phyloP scores from a whole-genome alignment of 2,329 filamentous ascomycete species.

The Xylaria hypoxylon region DNA sequence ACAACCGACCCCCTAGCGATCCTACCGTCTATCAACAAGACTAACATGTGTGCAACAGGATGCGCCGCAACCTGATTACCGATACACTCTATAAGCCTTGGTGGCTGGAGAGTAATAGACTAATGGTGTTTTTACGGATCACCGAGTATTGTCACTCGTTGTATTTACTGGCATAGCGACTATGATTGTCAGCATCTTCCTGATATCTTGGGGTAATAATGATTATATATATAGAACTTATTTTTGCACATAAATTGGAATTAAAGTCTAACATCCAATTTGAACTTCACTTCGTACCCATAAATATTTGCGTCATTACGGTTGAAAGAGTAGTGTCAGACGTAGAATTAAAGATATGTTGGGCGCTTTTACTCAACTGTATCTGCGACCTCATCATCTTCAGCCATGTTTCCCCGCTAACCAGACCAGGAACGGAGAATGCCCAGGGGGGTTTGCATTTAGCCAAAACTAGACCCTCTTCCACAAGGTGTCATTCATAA shows the following conservation, averaged over 20 bases:
- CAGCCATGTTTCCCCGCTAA: slow-evolving; percentile 23
- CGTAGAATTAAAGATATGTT: background rate
- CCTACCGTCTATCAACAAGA: background rate
- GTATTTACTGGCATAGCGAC: slow-evolving; percentile 31
- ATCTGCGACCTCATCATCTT: background rate
- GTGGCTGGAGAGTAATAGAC: background rate
- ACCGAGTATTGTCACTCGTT: slow-evolving; percentile 24
- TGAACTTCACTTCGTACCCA: slow-evolving; percentile 13
- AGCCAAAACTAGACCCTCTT: slow-evolving; percentile 38
- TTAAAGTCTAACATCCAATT: slow-evolving; percentile 14
- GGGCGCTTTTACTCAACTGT: background rate
- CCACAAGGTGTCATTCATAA: background rate
- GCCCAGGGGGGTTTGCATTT: slow-evolving; percentile 31
- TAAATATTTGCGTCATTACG: background rate
- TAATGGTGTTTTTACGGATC: background rate
- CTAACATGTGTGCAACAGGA: slow-evolving; percentile 47
- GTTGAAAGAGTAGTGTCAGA: background rate
- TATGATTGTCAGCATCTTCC: slow-evolving; percentile 21
- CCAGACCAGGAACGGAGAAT: slow-evolving; percentile 45
- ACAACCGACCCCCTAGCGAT: background rate
- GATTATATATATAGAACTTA: slow-evolving; percentile 25
- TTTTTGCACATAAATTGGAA: slow-evolving; percentile 23
- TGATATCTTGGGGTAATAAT: slow-evolving; percentile 29
- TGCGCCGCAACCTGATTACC: slow-evolving; percentile 54
- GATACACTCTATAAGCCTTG: slow-evolving; percentile 54